Percentiles rank a stretch among this genome's conserved stretches.
These are phyloP conservation scores for Spiraea crenata DNA, from an alignment of 331 rosid species.

Conservation along the genomic window DNA sequence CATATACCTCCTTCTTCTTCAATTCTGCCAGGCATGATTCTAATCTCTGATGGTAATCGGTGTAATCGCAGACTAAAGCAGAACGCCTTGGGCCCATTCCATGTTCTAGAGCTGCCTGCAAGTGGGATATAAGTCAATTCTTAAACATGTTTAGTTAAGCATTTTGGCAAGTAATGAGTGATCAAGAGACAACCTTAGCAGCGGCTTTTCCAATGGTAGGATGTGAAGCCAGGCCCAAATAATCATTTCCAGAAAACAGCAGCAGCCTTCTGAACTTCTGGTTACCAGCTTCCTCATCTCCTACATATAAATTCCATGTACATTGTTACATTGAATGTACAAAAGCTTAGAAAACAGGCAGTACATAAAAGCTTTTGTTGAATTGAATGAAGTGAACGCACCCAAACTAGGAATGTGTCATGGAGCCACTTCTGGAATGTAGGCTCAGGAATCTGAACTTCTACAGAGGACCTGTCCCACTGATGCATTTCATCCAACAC, in stretches of 20 bases:
- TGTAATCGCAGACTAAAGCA: conserved; percentile 89
- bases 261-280: conserved; percentile 49
- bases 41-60: conserved; percentile 75
- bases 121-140: too few relatives aligned
- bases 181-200: conserved; percentile 72
- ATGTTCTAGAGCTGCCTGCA: conserved; percentile 80
- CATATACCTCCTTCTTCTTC: conserved; percentile 94
- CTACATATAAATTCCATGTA: conserved; percentile 30
- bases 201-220: conserved; percentile 74
- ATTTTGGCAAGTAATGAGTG: too few relatives aligned
- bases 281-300: conserved; percentile 59
- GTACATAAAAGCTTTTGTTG: too few relatives aligned
- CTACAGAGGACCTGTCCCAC: too few relatives aligned
- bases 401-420: too few relatives aligned
- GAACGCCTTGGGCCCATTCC: conserved; percentile 99
- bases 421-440: too few relatives aligned
- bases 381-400: too few relatives aligned
- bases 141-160: too few relatives aligned
- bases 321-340: too few relatives aligned
- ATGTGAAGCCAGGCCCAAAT: conserved; percentile 87
- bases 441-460: too few relatives aligned
- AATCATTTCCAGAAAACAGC: conserved; percentile 90
- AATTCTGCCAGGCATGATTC: conserved; percentile 81
- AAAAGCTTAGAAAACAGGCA: too few relatives aligned
- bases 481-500: too few relatives aligned